These are phyloP conservation scores for Pseudopediastrum boryanum DNA, from an alignment of 139 green algal species.

Conservation along the genomic window DNA sequence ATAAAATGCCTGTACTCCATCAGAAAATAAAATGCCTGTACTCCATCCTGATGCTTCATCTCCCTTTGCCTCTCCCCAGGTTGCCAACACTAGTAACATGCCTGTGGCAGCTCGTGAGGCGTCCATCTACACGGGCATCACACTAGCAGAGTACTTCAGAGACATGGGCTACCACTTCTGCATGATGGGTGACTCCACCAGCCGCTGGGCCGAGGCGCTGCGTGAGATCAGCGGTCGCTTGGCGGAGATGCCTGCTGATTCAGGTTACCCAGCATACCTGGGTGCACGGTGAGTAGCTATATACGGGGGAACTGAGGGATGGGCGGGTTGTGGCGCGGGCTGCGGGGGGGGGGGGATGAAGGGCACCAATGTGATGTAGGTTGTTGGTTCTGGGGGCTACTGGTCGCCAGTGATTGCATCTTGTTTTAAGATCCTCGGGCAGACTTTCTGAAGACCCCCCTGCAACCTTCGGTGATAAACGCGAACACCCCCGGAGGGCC, in stretches of 20 bases:
- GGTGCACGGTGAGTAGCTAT: conserved; percentile 61
- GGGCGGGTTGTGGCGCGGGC: neutral
- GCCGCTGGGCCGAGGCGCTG: conserved; percentile 97
- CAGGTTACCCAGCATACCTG: conserved; percentile 89
- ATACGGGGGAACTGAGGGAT: neutral
- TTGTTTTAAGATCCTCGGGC: too few species aligned
- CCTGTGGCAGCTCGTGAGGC: conserved; percentile 97
- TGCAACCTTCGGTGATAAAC: too few species aligned
- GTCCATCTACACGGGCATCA: conserved; percentile 99
- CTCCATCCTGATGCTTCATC: neutral
- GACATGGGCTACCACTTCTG: conserved; percentile 64
- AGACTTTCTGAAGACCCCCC: too few species aligned
- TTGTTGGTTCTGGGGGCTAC: neutral
- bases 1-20: conserved; percentile 6
- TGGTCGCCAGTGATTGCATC: too few species aligned
- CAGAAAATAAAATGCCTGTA: neutral
- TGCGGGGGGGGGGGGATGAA: neutral
- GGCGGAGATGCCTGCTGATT: conserved; percentile 98
- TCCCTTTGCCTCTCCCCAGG: conserved; percentile 47
- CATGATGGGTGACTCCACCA: conserved; percentile 99
- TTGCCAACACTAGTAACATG: conserved; percentile 99
- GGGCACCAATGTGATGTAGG: neutral
- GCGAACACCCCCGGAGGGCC: too few species aligned
- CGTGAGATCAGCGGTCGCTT: conserved; percentile 98
- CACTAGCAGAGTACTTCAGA: conserved; percentile 98